Base-by-base conservation (phyloP, 352 stramenopile species). In the Pythium oligandrum region DNA sequence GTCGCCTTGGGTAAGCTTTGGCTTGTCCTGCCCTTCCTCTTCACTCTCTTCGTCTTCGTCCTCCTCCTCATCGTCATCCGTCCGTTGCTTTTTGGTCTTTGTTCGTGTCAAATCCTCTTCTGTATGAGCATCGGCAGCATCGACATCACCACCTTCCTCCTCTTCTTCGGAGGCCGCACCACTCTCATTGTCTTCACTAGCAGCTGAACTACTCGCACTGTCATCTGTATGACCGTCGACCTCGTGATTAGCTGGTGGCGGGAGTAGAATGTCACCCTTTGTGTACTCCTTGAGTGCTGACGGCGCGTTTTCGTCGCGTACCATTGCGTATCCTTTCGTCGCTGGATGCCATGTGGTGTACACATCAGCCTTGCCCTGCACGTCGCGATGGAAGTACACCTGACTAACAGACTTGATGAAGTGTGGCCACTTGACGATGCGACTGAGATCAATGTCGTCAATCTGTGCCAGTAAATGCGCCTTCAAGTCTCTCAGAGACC, bases 221-320 rank as follows among this genome's bases (percentile, higher is more conserved):
- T 93, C 78, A 40, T 93, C 83, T 1, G 83, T 93, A 59, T 90
- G 76, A 6, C 78, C 83, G 50, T 91, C 79, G 36, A 88, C 83
- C 53, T 88, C 80, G 47, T 90, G 66, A 45, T 77, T 73, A 9
- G 62, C 70, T 8, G 65, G 66, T 34, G 78, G 74, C 3, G 74
- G 72, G 6, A 88, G 45, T 40, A 85, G 42, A 40, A 76, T 75
- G 26, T 87, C 74, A 0, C 73, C 71, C 34, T 80, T 69, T 12
- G 57, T 68, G 47, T 68, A 77, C 47, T 86, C 73, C 5, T 60
- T 39, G 4, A 88, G 61, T 3, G 59, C 48, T 0, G 40, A 39
- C 6, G 56, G 57, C 0, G 71, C 76, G 7, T 48, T 26, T 12
- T 7, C 39, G n/a, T 78, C 66, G 3, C 57, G 67, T 11, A 52